Base-by-base conservation (phyloP, 2,329 filamentous ascomycete species). In the Talaromyces sp. region DNA sequence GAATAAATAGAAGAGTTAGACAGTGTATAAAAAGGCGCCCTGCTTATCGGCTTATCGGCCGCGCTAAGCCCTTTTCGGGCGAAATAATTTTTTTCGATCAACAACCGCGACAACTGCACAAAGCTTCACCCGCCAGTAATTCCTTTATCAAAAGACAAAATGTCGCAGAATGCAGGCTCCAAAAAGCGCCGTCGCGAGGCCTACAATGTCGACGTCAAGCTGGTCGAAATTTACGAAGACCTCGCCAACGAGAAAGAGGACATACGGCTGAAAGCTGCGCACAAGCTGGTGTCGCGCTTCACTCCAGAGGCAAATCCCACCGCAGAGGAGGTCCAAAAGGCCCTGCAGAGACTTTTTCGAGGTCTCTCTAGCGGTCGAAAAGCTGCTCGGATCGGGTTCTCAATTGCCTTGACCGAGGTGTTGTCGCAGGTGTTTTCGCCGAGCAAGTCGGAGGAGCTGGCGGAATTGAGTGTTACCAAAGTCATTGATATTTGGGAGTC, bases 341-440 rank as follows among this genome's bases (percentile, higher is more conserved):
- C 71, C 1, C 64, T 81, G 65, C 84, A 85, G 71, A 84, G 89
- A 28, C 81, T 99, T 42, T 91, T 97, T 73, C 87, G 91, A 59
- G 95, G 95, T 47, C 85, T 98, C 19, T 92, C 93, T 64, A 97
- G 92, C 73, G 89, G 92, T 59, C 88, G 92, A 61, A 96, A 96
- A 78, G 91, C 91, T 13, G 92, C 93, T 19, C 85, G 95, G 28
- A 79, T 95, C 57, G 95, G 95, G 3, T 97, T 96, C 73, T 96
- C 92, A 59, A 82, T 97, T 60, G 93, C 93, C 0, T 79, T 98
- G 66, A 89, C 92, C 0, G 93, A 97, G 75, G 79, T 96, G 9
- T 73, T 96, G 52, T 82, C 85, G 4, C 86, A 93, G 69, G 77
- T 93, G 5, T 90, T 89, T 69, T 58, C 66, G 3, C 44, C 72